phyloP scores from a whole-genome alignment of 2,329 filamentous ascomycete species.

The Emergomyces orientalis region DNA sequence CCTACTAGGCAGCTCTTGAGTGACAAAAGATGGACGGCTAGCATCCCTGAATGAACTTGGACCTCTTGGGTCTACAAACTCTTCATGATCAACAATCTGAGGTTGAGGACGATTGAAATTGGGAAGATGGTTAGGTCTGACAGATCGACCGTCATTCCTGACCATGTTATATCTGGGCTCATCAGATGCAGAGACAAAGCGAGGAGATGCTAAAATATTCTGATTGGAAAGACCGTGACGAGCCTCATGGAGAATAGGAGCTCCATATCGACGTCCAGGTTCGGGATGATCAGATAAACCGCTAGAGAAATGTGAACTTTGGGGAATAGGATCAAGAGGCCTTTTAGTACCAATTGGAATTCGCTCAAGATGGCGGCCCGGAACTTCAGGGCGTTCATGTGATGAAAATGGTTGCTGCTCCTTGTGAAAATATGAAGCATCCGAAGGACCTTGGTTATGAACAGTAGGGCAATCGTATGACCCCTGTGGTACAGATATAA shows the following conservation, averaged over 20 bases:
- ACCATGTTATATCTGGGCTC: slow-evolving; percentile 16
- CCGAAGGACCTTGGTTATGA: slow-evolving; percentile 2
- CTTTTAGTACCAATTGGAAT: slow-evolving; percentile 9
- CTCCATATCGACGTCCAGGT: slow-evolving; percentile 14
- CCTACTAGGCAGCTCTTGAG: slow-evolving; percentile 17
- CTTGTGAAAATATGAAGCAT: slow-evolving; percentile 13
- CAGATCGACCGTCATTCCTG: slow-evolving; percentile 16
- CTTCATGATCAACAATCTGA: slow-evolving; percentile 17
- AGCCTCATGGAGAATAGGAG: slow-evolving; percentile 9
- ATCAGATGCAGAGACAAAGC: slow-evolving; percentile 12
- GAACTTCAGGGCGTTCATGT: slow-evolving; percentile 14
- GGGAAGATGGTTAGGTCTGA: slow-evolving; percentile 15
- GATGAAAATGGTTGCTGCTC: slow-evolving; percentile 3
- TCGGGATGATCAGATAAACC: slow-evolving; percentile 15
- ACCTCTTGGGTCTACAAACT: slow-evolving; percentile 13
- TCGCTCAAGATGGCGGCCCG: slow-evolving; percentile 17
- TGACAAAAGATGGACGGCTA: slow-evolving; percentile 12
- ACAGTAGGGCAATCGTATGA: neutral
- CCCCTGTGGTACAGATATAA: neutral
- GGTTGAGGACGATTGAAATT: slow-evolving; percentile 14
- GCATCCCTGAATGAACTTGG: slow-evolving; percentile 2
- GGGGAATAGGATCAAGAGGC: slow-evolving; percentile 14
- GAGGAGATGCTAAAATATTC: slow-evolving; percentile 8
- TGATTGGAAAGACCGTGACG: slow-evolving; percentile 6
- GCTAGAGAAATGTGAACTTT: slow-evolving; percentile 15